Percentiles rank a stretch among this genome's conserved stretches.
Conservation (phyloP, 345 rosid species). For the Geranium brycei region DNA sequence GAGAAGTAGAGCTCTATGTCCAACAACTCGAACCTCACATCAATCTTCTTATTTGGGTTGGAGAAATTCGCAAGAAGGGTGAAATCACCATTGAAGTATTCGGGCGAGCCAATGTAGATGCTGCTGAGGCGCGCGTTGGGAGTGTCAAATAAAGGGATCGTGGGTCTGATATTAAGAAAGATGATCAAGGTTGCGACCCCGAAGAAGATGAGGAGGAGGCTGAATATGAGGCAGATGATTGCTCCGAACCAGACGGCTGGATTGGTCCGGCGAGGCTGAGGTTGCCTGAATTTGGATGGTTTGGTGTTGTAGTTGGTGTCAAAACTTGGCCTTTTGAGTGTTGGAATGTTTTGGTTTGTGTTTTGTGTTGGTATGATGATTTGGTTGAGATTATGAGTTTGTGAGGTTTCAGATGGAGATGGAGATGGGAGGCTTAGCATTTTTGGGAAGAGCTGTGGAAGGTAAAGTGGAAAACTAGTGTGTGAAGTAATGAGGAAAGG, state of each 20-base stretch:
- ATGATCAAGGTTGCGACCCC: conserved; percentile 67
- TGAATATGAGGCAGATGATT: conserved; percentile 57
- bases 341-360: conserved; percentile 12
- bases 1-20: conserved; percentile 54
- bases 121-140: conserved; percentile 56
- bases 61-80: conserved; percentile 54
- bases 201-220: conserved; percentile 59
- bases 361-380: conserved; percentile 12
- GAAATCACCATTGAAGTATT: conserved; percentile 68
- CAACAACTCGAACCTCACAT: conserved; percentile 46
- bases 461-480: conserved; percentile 8
- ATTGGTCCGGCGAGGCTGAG: conserved; percentile 38
- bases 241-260: conserved; percentile 65
- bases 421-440: conserved; percentile 1
- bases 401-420: conserved; percentile 10
- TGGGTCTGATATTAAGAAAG: conserved; percentile 51
- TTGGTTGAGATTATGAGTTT: conserved; percentile 25
- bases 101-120: conserved; percentile 66
- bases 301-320: conserved; percentile 3
- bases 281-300: conserved; percentile 23
- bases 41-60: conserved; percentile 62
- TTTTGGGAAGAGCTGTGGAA: neutral
- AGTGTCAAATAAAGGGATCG: conserved; percentile 57
- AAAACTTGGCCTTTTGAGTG: conserved; percentile 7
- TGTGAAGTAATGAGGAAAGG: conserved; percentile 8